Conservation (phyloP, 2,329 filamentous ascomycete genomes). For the Gaeumannomyces sp. region DNA sequence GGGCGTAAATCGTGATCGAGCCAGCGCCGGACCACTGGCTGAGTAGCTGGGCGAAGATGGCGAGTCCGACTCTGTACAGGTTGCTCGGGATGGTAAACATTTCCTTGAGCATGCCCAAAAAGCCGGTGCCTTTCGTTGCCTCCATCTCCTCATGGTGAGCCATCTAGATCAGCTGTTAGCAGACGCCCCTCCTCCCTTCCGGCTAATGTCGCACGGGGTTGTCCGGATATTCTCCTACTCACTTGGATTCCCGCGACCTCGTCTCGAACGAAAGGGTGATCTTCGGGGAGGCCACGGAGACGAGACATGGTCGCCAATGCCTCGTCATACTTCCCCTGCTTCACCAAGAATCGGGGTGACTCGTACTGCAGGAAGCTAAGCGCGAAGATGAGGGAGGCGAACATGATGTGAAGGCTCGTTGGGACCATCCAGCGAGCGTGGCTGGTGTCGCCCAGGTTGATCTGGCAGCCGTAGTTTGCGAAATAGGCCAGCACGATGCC, state of each 20-base stretch:
- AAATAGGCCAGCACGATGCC: conserved; percentile 75
- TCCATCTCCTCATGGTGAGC: conserved; percentile 65
- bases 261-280: conserved; percentile 52
- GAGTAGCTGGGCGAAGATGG: conserved; percentile 61
- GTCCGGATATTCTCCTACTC: not conserved
- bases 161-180: conserved; percentile 29
- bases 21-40: conserved; percentile 67
- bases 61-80: conserved; percentile 64
- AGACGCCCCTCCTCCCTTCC: not conserved
- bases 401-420: conserved; percentile 69
- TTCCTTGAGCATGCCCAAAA: conserved; percentile 59
- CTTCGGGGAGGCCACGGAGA: conserved; percentile 50
- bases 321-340: conserved; percentile 51
- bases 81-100: conserved; percentile 63
- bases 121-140: conserved; percentile 59
- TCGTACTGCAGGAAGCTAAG: conserved; percentile 63
- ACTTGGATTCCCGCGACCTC: conserved; percentile 57
- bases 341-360: conserved; percentile 64
- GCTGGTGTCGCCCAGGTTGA: conserved; percentile 39
- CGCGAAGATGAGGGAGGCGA: conserved; percentile 62
- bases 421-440: conserved; percentile 52
- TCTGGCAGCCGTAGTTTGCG: conserved; percentile 53
- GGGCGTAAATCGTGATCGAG: conserved; percentile 68
- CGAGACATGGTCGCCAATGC: conserved; percentile 46
- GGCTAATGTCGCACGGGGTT: not conserved